Base-by-base conservation (phyloP, 2,329 filamentous ascomycete species). In the Aspergillus udagawae region DNA sequence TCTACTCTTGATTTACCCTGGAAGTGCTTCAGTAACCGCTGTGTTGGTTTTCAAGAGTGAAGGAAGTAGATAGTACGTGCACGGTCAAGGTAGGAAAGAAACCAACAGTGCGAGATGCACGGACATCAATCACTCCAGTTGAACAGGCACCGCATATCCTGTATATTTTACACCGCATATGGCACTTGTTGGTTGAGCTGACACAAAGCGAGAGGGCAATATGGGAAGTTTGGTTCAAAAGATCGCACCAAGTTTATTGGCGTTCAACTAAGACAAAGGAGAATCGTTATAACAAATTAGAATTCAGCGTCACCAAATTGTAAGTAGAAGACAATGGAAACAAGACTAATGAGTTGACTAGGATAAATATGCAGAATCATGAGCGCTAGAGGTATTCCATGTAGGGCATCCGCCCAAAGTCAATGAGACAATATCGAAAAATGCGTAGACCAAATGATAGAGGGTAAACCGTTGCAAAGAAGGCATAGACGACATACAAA, bases 401-500 rank as follows among this genome's bases (percentile, higher is more conserved):
- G 52, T 48, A 56, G 55, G 58, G 56, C 55, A 49, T 56, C 35
- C 44, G 54, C 60, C 59, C 57, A 53, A 58, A 51, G 57, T 53
- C 60, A 65, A 65, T 62, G 52, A 53, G 61, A 62, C 57, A 62
- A 48, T 25, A 51, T 45, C 52, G 52, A 38, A 57, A 63, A 57
- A 47, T 17, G 21, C 44, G 45, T 47, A 47, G 53, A 52, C 21
- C 50, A 25, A 55, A 52, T 52, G 25, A 56, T 50, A 57, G 52
- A 28, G 53, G 49, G 52, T 48, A 59, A 55, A 51, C 58, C 42
- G 29, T 56, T 54, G 54, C 49, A 59, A 56, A 57, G 44, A 28
- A 57, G 56, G 42, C 57, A 52, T 27, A 63, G 59, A 67, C 62
- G 60, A 65, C 64, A 71, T 67, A 68, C 65, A 71, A 70, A 67